These are phyloP conservation scores for Mortierella sp. DNA, from an alignment of 371 early-diverging fungal genomes.

Conservation along the genomic window DNA sequence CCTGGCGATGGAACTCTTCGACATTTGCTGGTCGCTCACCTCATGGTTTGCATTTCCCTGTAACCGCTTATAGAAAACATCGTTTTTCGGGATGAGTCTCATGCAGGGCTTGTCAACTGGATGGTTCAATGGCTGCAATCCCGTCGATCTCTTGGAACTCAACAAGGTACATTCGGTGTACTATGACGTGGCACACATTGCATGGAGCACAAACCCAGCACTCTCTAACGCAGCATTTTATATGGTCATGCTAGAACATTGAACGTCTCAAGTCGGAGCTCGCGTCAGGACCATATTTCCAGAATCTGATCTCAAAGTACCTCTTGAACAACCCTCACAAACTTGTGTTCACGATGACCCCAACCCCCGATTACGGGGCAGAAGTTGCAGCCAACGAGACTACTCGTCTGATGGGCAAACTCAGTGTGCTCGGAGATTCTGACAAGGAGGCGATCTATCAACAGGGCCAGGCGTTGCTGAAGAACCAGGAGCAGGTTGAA, in stretches of 20 bases:
- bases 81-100: conserved; percentile 88
- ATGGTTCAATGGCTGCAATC: conserved; percentile 92
- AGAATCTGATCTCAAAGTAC: conserved; percentile 76
- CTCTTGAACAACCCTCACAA: conserved; percentile 82
- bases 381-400: conserved; percentile 72
- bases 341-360: conserved; percentile 85
- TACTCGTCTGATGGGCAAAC: conserved; percentile 67
- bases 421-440: conserved; percentile 63
- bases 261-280: conserved; percentile 76
- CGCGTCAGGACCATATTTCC: conserved; percentile 75
- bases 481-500: conserved; percentile 78
- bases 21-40: too few relatives aligned
- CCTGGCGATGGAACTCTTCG: too few relatives aligned
- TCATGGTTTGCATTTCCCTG: too few relatives aligned
- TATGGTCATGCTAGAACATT: conserved; percentile 64
- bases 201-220: neutral
- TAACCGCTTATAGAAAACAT: conserved; percentile 70
- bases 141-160: conserved; percentile 85
- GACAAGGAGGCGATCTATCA: conserved; percentile 70
- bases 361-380: conserved; percentile 73
- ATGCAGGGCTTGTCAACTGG: conserved; percentile 82
- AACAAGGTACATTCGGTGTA: conserved; percentile 60
- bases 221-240: neutral
- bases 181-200: neutral
- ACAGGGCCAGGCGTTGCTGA: conserved; percentile 69